Base-by-base conservation (phyloP, 495 filamentous ascomycete genomes). In the Aspergillus ellipticus region DNA sequence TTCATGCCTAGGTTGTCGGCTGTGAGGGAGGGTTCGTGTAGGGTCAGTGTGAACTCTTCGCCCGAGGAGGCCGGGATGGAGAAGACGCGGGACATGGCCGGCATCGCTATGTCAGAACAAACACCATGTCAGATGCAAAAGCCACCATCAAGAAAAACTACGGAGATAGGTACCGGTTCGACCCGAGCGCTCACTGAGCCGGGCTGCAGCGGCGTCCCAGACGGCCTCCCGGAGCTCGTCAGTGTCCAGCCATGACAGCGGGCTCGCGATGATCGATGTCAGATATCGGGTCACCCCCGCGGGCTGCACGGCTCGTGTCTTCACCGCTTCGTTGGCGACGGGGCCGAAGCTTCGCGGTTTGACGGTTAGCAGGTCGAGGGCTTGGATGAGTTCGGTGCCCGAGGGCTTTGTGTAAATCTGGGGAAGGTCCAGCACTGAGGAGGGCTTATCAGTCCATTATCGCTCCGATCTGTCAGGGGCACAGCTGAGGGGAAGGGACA, bases 1-100 rank as follows among this genome's bases (percentile, higher is more conserved):
- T 97, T 97, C 63, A 91, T 80, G 10, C 94, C 94, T 15, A 97
- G 80, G 53, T 92, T 87, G 67, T 96, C 94, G 3, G 86, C 83
- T 0, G 89, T 96, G 49, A 96, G 71, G 2, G 91, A 84, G 0
- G 94, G 94, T 64, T 98, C 94, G 58, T 92, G 82, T 16, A 98
- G 82, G 31, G 78, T 78, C 39, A 98, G 82, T 15, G 78, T 74
- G 49, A 95, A 70, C 35, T 86, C 79, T 58, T 89, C 79, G 48
- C 68, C 71, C 17, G 65, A 62, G 17, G 64, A 70, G 22, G 60
- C 67, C 35, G 85, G 84, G 22, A 97, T 86, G 2, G 70, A 73
- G 78, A 96, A 97, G 4, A 75, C 74, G 26, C 93, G 83, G 22
- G 81, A 86, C 56, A 96, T 82, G 45, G 88, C 85, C 0, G 87